phyloP scores from a whole-genome alignment of 371 early-diverging fungal genomes.

The Mucor racemosus region DNA sequence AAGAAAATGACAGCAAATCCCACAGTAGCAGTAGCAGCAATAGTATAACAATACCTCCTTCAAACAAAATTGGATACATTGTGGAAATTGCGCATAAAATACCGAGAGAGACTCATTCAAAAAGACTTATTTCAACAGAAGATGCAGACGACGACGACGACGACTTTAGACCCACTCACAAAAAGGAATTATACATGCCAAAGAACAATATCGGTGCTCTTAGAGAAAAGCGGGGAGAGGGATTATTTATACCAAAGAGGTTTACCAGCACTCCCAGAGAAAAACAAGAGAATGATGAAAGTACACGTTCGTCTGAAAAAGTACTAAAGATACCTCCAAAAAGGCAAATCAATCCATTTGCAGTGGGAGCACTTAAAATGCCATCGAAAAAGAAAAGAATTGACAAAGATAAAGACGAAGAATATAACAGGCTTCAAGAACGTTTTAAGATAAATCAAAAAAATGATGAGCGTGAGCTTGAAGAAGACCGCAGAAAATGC shows the following conservation, averaged over 20 bases:
- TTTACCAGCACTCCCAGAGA: too few species aligned
- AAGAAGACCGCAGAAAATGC: constrained; percentile 7
- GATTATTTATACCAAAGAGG: too few species aligned
- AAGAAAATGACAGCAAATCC: too few species aligned
- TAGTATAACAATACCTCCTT: too few species aligned
- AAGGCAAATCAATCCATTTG: neutral
- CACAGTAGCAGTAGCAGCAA: too few species aligned
- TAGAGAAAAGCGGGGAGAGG: neutral
- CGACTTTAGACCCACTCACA: neutral
- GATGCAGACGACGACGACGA: neutral
- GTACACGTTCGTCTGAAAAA: neutral
- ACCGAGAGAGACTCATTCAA: neutral
- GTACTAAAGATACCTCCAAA: neutral
- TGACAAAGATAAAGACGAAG: neutral
- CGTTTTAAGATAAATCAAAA: neutral
- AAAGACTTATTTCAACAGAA: neutral
- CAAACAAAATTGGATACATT: too few species aligned
- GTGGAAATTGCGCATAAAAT: neutral
- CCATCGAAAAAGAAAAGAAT: neutral
- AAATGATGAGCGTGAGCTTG: neutral
- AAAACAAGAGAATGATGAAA: neutral
- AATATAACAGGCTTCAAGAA: neutral
- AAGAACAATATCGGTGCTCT: neutral
- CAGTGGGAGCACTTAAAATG: neutral
- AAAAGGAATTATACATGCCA: neutral